These are phyloP conservation scores for Dendrothele bispora DNA, from an alignment of 768 basidiomycete genomes.

Conservation along the genomic window DNA sequence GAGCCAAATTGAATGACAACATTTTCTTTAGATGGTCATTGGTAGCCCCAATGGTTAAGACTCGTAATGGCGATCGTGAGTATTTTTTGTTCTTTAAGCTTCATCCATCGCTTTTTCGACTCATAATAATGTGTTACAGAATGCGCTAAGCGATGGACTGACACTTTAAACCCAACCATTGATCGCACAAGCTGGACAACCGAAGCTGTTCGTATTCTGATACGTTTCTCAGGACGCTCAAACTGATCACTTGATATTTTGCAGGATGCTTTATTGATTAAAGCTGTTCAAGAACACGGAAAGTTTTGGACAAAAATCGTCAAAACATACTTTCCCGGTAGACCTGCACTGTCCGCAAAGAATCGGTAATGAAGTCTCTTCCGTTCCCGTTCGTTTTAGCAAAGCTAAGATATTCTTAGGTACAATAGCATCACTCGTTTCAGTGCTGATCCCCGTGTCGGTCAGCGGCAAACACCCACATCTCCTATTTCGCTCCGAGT, in stretches of 20 bases:
- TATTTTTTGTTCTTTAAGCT: constrained; percentile 11
- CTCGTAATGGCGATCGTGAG: constrained; percentile 61
- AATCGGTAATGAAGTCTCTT: too few relatives aligned
- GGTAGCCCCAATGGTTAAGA: constrained; percentile 56
- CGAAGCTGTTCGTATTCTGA: constrained; percentile 42
- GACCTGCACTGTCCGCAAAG: constrained; percentile 59
- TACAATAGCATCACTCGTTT: constrained; percentile 10
- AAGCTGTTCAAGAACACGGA: constrained; percentile 53
- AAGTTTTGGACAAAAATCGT: constrained; percentile 65
- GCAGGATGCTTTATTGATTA: constrained; percentile 51
- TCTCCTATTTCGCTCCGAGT: too few relatives aligned
- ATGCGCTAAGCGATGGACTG: constrained; percentile 63
- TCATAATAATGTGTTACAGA: constrained; percentile 36
- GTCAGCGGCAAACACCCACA: too few relatives aligned
- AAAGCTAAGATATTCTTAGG: too few relatives aligned
- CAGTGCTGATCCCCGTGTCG: too few relatives aligned
- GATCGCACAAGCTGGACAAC: constrained; percentile 58
- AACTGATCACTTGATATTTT: constrained; percentile 8
- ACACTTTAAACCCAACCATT: constrained; percentile 59
- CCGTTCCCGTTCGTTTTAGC: too few relatives aligned
- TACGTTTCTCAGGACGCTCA: too few relatives aligned
- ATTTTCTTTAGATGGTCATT: constrained; percentile 46
- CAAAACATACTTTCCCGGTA: constrained; percentile 58
- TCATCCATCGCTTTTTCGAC: too few relatives aligned
- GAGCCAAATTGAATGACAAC: too few relatives aligned